Evolutionary conservation across 2,329 filamentous ascomycete species (phyloP), one percentile per base, ranked within the genome.

Genomic region (Trematosphaeria pertusa): DNA sequence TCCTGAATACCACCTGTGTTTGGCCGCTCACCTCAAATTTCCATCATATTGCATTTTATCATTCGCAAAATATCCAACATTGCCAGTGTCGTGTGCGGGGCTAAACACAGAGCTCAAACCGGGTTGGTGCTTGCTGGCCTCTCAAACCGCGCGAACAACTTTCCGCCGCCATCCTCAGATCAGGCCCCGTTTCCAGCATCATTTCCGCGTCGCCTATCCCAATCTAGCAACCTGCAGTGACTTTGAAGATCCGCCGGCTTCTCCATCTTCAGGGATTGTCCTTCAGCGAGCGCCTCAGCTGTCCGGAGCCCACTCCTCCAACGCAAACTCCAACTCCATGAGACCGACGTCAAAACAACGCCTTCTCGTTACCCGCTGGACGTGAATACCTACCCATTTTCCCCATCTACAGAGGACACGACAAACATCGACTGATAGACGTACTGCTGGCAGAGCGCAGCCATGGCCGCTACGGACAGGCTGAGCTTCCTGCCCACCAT

Each of bases 401-500:
- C n/a, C n/a, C n/a, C n/a, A n/a, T n/a, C n/a, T n/a, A n/a, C n/a
- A n/a, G n/a, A n/a, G n/a, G n/a, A n/a, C n/a, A n/a, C n/a, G n/a
- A n/a, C 37, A 37, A 48, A 37, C 50, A 52, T 45, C 35, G 37
- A 56, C 37, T 45, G 40, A 24, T 42, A 32, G 21, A 43, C 21
- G 37, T 33, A 11, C 41, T 30, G 11, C 32, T 22, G 46, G 35
- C 37, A 39, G 34, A 41, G 36, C 46, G 33, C 43, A 58, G 30
- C 46, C 45, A 57, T 62, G 55, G 50, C 49, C 47, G 60, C 50
- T 46, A 65, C 62, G 38, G 62, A 63, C 28, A 53, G 64, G 46
- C 56, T 62, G 56, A 69, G 69, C 58, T 55, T 66, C 35, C 52
- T 73, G 42, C 69, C 69, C 6, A 65, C 57, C 30, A 72, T 73